These are phyloP conservation scores for Fusarium duplospermum DNA, from an alignment of 2,329 filamentous ascomycete genomes.

Conservation along the genomic window DNA sequence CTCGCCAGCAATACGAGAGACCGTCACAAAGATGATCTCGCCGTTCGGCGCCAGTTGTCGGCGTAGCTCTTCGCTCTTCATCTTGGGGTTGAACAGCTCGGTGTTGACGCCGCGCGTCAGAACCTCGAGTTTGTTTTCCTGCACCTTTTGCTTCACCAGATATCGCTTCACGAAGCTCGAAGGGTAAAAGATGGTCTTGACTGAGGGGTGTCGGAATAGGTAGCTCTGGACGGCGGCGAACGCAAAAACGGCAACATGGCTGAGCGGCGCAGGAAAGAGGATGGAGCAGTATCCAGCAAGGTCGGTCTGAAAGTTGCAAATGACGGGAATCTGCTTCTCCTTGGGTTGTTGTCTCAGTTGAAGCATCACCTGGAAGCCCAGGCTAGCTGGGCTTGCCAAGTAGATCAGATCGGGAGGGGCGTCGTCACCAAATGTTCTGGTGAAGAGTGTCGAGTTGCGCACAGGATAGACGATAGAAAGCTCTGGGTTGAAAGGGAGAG, in stretches of 20 bases:
- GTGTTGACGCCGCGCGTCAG: conserved; percentile 75
- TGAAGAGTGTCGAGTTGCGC: conserved; percentile 70
- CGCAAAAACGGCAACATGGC: conserved; percentile 69
- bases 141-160: conserved; percentile 67
- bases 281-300: conserved; percentile 76
- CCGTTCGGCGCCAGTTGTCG: conserved; percentile 67
- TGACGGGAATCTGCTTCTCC: conserved; percentile 66
- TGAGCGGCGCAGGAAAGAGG: conserved; percentile 73
- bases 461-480: conserved; percentile 78
- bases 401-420: conserved; percentile 73
- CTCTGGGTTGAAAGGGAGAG: conserved; percentile 77
- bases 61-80: conserved; percentile 64
- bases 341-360: conserved; percentile 70
- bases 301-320: conserved; percentile 80
- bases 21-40: conserved; percentile 73
- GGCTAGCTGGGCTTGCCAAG: conserved; percentile 74
- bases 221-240: conserved; percentile 74
- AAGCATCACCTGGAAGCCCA: conserved; percentile 78
- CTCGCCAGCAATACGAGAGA: conserved; percentile 75
- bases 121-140: conserved; percentile 66
- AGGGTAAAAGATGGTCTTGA: conserved; percentile 77
- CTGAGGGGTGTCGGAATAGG: conserved; percentile 70
- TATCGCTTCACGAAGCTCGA: conserved; percentile 72
- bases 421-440: conserved; percentile 65
- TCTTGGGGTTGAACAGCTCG: conserved; percentile 67